Evolutionary conservation across 768 basidiomycete genomes (phyloP).

Genomic region (Russula abietina): DNA sequence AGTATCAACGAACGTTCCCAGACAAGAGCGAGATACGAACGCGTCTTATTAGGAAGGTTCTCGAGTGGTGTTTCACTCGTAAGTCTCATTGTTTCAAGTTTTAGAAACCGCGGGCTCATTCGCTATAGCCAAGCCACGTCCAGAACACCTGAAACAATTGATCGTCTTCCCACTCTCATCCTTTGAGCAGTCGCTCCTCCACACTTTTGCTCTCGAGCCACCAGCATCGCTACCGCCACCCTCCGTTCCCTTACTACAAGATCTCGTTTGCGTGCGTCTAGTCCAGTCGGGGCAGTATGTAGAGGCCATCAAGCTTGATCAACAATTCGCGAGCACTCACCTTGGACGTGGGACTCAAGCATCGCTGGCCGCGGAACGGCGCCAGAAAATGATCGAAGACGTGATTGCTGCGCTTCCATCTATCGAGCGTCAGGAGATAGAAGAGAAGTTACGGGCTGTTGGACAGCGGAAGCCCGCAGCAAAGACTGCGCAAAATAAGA

Average conservation of each 20-base stretch:
- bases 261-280: constrained; percentile 73
- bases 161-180: constrained; percentile 58
- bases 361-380: constrained; percentile 41
- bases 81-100: constrained; percentile 31
- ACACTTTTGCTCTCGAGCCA: constrained; percentile 52
- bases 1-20: constrained; percentile 63
- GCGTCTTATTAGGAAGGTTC: constrained; percentile 50
- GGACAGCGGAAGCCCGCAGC: constrained; percentile 2
- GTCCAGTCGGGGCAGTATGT: constrained; percentile 64
- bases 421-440: constrained; percentile 57
- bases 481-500: constrained; percentile 15
- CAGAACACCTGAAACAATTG: constrained; percentile 52
- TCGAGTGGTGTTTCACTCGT: constrained; percentile 70
- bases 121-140: constrained; percentile 31
- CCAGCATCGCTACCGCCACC: constrained; percentile 42
- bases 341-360: constrained; percentile 34
- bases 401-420: constrained; percentile 57
- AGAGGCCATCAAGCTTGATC: constrained; percentile 73
- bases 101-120: neutral
- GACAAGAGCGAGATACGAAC: constrained; percentile 50
- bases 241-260: constrained; percentile 57
- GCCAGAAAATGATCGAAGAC: constrained; percentile 65
- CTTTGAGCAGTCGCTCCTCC: constrained; percentile 56
- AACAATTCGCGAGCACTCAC: constrained; percentile 39
- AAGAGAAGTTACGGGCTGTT: constrained; percentile 42